Conservation (phyloP, 371 early-diverging fungal species). For the Mortierella sp. region DNA sequence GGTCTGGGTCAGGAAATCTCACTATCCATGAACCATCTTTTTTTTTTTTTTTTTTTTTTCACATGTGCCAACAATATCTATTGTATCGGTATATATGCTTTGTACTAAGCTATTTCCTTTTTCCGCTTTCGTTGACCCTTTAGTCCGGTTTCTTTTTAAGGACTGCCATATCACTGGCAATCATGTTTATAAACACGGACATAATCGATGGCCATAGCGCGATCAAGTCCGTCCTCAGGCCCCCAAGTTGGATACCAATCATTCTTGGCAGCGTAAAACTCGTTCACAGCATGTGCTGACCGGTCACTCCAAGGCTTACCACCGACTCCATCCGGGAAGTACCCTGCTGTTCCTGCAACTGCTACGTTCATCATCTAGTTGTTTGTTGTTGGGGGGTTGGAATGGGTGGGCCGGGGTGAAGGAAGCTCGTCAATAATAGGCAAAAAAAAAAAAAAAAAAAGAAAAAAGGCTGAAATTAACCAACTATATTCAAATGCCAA, state of each 20-base stretch:
- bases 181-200: conserved; percentile 50
- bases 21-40: no score
- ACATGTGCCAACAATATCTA: no score
- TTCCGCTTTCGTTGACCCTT: no score
- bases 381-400: background rate
- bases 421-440: background rate
- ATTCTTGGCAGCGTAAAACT: conserved; percentile 58
- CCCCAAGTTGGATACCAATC: conserved; percentile 71
- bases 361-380: conserved; percentile 72
- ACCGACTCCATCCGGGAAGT: conserved; percentile 65
- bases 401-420: background rate
- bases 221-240: conserved; percentile 51
- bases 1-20: no score
- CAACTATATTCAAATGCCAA: no score
- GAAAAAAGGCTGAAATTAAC: background rate
- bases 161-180: conserved; percentile 4
- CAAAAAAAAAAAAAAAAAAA: background rate
- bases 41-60: no score
- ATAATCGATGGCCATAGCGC: conserved; percentile 70
- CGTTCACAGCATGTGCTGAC: conserved; percentile 58
- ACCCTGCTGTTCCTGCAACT: conserved; percentile 73
- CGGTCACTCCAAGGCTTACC: conserved; percentile 53
- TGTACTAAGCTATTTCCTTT: no score
- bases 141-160: no score
- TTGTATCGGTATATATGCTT: no score